Conservation (phyloP, 805 yeast species). For the Ogataea trehaloabstinens region DNA sequence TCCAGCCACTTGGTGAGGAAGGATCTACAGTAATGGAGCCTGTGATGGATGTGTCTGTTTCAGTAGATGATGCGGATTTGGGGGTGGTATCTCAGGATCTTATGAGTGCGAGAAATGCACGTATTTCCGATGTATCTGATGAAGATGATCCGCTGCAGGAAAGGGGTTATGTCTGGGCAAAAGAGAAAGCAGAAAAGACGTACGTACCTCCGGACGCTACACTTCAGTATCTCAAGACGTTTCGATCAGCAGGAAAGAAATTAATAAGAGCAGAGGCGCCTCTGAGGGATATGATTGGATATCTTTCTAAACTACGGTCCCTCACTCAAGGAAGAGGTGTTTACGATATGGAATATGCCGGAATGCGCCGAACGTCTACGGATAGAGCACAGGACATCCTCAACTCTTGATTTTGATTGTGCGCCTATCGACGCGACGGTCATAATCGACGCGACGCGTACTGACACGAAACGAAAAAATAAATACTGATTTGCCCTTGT, state of each 20-base stretch:
- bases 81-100: conserved; percentile 86
- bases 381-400: conserved; percentile 45
- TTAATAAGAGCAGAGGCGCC: conserved; percentile 80
- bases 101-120: conserved; percentile 74
- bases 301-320: conserved; percentile 71
- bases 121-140: conserved; percentile 69
- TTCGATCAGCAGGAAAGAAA: conserved; percentile 39
- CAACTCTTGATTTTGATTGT: conserved; percentile 9
- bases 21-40: conserved; percentile 76
- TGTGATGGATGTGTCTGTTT: conserved; percentile 71
- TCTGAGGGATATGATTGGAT: conserved; percentile 86
- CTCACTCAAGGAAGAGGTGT: conserved; percentile 88
- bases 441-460: conserved; percentile 1
- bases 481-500: conserved; percentile 2
- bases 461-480: neutral
- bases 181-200: conserved; percentile 55
- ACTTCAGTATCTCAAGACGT: conserved; percentile 32
- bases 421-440: conserved; percentile 1
- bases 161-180: conserved; percentile 45
- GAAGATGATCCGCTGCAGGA: conserved; percentile 33
- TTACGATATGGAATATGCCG: conserved; percentile 72
- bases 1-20: conserved; percentile 27
- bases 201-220: conserved; percentile 82
- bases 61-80: conserved; percentile 65
- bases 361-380: conserved; percentile 64